Percentiles rank a stretch among this genome's conserved stretches.
These are phyloP conservation scores for Atalantia buxifolia DNA, from an alignment of 345 rosid genomes.

Conservation along the genomic window DNA sequence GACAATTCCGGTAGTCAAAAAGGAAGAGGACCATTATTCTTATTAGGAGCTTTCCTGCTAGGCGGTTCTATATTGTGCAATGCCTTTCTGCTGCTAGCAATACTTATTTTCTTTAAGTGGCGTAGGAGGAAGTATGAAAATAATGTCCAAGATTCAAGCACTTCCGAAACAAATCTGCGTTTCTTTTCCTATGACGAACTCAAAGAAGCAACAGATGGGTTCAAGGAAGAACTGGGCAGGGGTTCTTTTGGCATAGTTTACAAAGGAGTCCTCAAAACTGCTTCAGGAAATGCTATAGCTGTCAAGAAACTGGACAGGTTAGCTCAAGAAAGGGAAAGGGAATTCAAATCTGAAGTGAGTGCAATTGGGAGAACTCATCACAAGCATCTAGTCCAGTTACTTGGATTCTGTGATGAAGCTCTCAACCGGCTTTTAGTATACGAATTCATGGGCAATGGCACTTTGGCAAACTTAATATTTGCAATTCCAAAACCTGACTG, in stretches of 20 bases:
- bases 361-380: slow-evolving; percentile 30
- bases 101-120: neutral
- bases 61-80: slow-evolving; percentile 15
- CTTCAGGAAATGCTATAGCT: slow-evolving; percentile 18
- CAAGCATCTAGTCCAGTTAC: slow-evolving; percentile 17
- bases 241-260: slow-evolving; percentile 35
- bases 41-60: slow-evolving; percentile 16
- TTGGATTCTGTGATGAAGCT: slow-evolving; percentile 25
- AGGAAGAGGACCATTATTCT: neutral
- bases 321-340: slow-evolving; percentile 20
- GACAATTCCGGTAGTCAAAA: neutral
- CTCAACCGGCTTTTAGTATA: slow-evolving; percentile 18
- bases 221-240: slow-evolving; percentile 31
- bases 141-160: neutral
- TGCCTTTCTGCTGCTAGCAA: neutral
- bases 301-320: slow-evolving; percentile 25
- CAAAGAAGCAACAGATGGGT: slow-evolving; percentile 20
- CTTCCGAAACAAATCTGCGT: slow-evolving; percentile 15
- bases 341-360: slow-evolving; percentile 28
- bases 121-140: neutral
- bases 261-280: slow-evolving; percentile 19
- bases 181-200: slow-evolving; percentile 22
- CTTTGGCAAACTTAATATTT: slow-evolving; percentile 18
- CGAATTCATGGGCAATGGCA: slow-evolving; percentile 23
- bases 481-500: slow-evolving; percentile 13